A percentile compares a stretch with the other conserved stretches of the same genome.
phyloP scores from a whole-genome alignment of 208 protist genomes.

The Leishmania gerbilli region DNA sequence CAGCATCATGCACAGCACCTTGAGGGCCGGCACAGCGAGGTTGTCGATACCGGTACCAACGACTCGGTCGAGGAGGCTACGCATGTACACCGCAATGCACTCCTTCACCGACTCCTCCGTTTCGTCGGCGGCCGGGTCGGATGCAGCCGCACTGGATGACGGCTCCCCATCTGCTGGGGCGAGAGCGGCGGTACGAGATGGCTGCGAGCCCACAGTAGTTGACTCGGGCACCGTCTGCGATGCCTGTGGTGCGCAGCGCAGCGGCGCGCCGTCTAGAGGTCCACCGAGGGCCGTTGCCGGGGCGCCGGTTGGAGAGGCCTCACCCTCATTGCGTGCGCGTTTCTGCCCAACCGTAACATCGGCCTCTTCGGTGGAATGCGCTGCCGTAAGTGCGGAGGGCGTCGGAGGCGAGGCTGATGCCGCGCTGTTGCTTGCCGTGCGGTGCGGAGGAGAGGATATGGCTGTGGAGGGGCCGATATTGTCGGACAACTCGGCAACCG shows the following conservation, averaged over 20 bases:
- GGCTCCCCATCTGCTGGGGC: conserved; percentile 2
- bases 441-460: not conserved
- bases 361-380: not conserved
- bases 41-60: conserved; percentile 75
- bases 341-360: conserved; percentile 7
- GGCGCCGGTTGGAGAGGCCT: not conserved
- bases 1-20: conserved; percentile 78
- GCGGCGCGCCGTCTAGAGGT: not conserved
- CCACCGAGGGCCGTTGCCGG: not conserved
- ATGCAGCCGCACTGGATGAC: not conserved
- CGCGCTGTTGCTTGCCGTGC: conserved; percentile 10
- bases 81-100: conserved; percentile 76
- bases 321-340: not conserved
- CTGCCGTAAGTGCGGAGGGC: not conserved
- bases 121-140: not conserved
- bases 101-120: conserved; percentile 43
- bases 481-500: conserved; percentile 3
- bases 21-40: conserved; percentile 57
- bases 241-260: not conserved
- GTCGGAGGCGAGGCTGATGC: conserved; percentile 7
- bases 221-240: not conserved
- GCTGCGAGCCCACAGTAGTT: not conserved
- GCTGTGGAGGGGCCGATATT: not conserved
- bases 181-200: not conserved
- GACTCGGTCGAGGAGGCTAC: conserved; percentile 72